These are phyloP conservation scores for Arthroderma sp. DNA, from an alignment of 2,329 filamentous ascomycete genomes.

Conservation along the genomic window DNA sequence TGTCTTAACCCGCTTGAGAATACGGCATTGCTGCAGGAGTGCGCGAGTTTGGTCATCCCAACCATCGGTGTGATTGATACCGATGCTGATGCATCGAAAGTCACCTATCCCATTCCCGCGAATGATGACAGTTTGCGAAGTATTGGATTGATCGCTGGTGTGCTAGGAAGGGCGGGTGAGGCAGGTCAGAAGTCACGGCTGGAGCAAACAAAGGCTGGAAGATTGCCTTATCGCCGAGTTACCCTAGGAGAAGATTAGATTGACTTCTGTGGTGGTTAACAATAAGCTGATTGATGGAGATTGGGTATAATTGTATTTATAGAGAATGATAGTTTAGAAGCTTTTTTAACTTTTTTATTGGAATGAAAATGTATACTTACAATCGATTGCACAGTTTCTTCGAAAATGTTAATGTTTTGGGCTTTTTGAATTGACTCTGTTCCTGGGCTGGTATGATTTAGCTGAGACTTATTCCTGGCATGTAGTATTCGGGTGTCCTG, in stretches of 20 bases:
- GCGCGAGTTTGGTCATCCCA: slow-evolving; percentile 71
- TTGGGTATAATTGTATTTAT: no score
- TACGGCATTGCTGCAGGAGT: slow-evolving; percentile 79
- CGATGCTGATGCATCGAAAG: slow-evolving; percentile 79
- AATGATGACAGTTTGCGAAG: slow-evolving; percentile 92
- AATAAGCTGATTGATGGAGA: no score
- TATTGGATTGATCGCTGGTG: slow-evolving; percentile 67
- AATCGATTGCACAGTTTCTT: no score
- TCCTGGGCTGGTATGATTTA: neutral
- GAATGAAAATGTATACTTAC: neutral
- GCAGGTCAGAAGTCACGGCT: slow-evolving; percentile 57
- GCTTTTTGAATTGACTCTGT: neutral
- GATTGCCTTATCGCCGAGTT: slow-evolving; percentile 40
- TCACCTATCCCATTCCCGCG: slow-evolving; percentile 90
- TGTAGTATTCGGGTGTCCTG: no score
- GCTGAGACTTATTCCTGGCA: no score
- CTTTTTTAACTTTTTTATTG: no score
- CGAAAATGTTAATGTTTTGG: neutral
- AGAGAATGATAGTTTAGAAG: no score
- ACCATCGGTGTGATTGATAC: slow-evolving; percentile 94
- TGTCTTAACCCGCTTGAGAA: slow-evolving; percentile 91
- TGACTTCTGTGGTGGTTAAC: no score
- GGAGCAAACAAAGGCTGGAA: slow-evolving; percentile 46
- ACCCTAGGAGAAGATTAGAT: no score
- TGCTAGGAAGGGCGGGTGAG: slow-evolving; percentile 73